Evolutionary conservation across 208 protist species (phyloP).

Genomic region (Zelonia costaricensis): DNA sequence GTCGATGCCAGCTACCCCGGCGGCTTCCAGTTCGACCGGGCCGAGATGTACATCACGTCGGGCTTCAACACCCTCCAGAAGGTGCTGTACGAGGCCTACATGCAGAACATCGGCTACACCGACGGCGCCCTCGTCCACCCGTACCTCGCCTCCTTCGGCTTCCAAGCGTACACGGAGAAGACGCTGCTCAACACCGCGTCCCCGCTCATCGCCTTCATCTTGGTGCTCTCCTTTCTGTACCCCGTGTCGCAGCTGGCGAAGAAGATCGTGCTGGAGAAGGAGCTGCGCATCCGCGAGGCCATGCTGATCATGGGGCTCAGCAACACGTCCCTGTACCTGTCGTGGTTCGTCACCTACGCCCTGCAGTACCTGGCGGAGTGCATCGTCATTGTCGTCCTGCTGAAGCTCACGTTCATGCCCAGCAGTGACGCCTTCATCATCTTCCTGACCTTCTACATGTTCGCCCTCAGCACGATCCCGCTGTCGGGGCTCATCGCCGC

Average conservation of each 20-base stretch:
- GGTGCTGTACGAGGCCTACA: slow-evolving; percentile 45
- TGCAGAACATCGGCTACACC: slow-evolving; percentile 22
- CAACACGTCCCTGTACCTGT: slow-evolving; percentile 51
- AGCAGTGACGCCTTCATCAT: slow-evolving; percentile 44
- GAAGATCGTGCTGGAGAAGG: slow-evolving; percentile 85
- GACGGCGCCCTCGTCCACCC: slow-evolving; percentile 25
- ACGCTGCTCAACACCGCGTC: slow-evolving; percentile 43
- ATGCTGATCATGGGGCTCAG: slow-evolving; percentile 90
- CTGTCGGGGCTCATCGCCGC: slow-evolving; percentile 57
- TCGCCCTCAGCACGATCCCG: slow-evolving; percentile 44
- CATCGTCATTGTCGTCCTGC: slow-evolving; percentile 42
- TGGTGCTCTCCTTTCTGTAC: slow-evolving; percentile 79
- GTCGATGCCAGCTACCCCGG: slow-evolving; percentile 33
- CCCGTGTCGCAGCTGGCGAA: slow-evolving; percentile 76
- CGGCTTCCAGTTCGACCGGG: slow-evolving; percentile 35
- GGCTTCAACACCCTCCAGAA: slow-evolving; percentile 52
- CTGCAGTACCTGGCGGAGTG: slow-evolving; percentile 46
- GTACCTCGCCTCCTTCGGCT: slow-evolving; percentile 34
- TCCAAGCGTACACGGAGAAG: slow-evolving; percentile 35
- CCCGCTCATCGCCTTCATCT: slow-evolving; percentile 55
- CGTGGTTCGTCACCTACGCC: slow-evolving; percentile 65
- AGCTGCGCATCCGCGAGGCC: slow-evolving; percentile 79
- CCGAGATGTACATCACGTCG: slow-evolving; percentile 45
- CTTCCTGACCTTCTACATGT: slow-evolving; percentile 65
- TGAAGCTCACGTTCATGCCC: slow-evolving; percentile 51